Evolutionary conservation across 345 rosid species (phyloP).

Genomic region (Kernera saxatilis): DNA sequence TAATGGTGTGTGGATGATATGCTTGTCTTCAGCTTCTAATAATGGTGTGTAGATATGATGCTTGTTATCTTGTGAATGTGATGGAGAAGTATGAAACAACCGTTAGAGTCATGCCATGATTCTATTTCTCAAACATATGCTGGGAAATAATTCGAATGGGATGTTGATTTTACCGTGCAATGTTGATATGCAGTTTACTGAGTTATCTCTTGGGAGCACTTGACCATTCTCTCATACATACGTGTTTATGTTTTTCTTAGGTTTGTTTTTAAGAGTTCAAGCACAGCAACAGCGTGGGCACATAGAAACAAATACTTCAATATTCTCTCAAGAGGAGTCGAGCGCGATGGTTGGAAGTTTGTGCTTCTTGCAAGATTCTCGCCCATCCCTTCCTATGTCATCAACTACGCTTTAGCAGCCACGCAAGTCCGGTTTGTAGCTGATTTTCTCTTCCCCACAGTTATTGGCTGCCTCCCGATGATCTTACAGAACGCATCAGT

Average conservation of each 20-base stretch:
- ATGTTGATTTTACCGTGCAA: neutral
- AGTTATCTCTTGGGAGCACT: neutral
- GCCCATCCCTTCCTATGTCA: constrained; percentile 81
- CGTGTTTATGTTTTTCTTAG: constrained; percentile 33
- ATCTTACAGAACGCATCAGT: constrained; percentile 92
- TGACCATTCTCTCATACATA: neutral
- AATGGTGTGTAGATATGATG: neutral
- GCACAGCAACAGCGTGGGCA: constrained; percentile 62
- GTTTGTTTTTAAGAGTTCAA: constrained; percentile 67
- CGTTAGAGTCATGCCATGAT: neutral
- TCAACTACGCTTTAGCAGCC: constrained; percentile 89
- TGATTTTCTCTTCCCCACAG: constrained; percentile 83
- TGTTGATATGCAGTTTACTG: neutral
- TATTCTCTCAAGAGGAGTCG: constrained; percentile 74
- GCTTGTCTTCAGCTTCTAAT: neutral
- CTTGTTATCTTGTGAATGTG: neutral
- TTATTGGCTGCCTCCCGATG: constrained; percentile 84
- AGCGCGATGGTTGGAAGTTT: constrained; percentile 90
- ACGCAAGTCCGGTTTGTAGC: constrained; percentile 67
- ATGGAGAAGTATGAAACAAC: neutral
- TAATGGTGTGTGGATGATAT: too few relatives aligned
- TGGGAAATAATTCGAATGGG: neutral
- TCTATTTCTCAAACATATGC: neutral
- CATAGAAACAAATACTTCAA: constrained; percentile 65
- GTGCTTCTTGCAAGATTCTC: constrained; percentile 96